Percentiles rank a stretch among this genome's conserved stretches.
Conservation (phyloP, 139 green algal species). For the Chlamydomonas urium region DNA sequence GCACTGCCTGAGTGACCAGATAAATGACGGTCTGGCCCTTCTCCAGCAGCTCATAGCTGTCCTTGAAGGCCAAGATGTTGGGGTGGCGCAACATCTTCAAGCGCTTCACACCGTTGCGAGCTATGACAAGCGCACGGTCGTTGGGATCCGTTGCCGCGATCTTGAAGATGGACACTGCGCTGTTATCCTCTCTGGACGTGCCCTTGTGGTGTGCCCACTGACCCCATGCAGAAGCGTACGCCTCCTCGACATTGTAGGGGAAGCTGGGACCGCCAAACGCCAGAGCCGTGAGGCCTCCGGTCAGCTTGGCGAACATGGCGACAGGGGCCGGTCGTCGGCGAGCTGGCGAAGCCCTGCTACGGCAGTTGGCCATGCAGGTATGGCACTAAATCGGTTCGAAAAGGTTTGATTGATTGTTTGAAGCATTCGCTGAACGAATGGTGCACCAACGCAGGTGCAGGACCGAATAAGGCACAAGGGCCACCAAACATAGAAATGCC, state of each 20-base stretch:
- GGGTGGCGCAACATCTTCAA: slow-evolving; percentile 83
- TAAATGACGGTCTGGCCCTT: slow-evolving; percentile 63
- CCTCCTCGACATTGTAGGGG: slow-evolving; percentile 63
- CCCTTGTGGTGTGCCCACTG: slow-evolving; percentile 69
- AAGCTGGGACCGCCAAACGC: slow-evolving; percentile 46
- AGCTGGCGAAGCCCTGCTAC: too few species aligned
- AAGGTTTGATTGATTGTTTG: too few species aligned
- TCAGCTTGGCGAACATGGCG: slow-evolving; percentile 4
- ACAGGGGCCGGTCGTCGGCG: too few species aligned
- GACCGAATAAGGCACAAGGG: too few species aligned
- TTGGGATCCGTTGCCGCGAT: slow-evolving; percentile 45
- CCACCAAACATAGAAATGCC: too few species aligned
- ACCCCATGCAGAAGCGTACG: slow-evolving; percentile 53
- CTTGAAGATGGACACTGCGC: slow-evolving; percentile 73
- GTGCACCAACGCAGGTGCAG: too few species aligned
- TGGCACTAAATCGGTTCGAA: too few species aligned
- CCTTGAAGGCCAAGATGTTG: slow-evolving; percentile 78
- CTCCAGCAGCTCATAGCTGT: slow-evolving; percentile 75
- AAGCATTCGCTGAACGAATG: too few species aligned
- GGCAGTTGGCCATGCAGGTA: too few species aligned
- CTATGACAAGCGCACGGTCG: slow-evolving; percentile 58
- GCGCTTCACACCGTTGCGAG: slow-evolving; percentile 75
- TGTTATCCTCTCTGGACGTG: slow-evolving; percentile 61
- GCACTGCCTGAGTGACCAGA: slow-evolving; percentile 80
- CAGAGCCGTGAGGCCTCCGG: slow-evolving; percentile 3